A percentile compares a stretch with the other conserved stretches of the same genome.
Evolutionary conservation across 1,284 basidiomycete genomes (phyloP).

Genomic region (Pseudozyma tsukubaensis): DNA sequence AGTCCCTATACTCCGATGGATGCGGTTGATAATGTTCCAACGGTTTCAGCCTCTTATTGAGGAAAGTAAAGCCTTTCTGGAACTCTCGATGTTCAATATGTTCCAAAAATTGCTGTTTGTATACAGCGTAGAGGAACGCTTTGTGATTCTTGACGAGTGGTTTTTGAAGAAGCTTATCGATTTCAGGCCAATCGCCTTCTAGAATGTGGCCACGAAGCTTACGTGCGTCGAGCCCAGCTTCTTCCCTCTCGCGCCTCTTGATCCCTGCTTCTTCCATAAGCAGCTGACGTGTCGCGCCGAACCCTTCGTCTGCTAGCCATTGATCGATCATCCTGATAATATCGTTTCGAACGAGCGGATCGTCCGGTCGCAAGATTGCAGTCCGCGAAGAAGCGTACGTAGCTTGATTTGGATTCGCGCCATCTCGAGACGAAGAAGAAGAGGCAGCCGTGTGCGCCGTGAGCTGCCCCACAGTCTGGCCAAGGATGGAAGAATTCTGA

Average conservation of each 20-base stretch:
- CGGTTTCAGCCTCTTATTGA: slow-evolving; percentile 72
- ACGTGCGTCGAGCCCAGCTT: slow-evolving; percentile 66
- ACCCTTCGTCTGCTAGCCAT: slow-evolving; percentile 70
- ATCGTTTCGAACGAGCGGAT: slow-evolving; percentile 57
- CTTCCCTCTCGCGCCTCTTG: slow-evolving; percentile 63
- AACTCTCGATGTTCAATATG: slow-evolving; percentile 71
- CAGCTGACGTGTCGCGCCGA: slow-evolving; percentile 68
- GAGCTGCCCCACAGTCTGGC: slow-evolving; percentile 33
- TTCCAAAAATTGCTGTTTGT: slow-evolving; percentile 70
- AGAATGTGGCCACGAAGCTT: slow-evolving; percentile 70
- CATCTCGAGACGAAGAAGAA: neutral
- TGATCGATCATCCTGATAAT: slow-evolving; percentile 69
- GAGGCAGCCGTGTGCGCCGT: slow-evolving; percentile 28
- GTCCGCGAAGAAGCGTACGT: slow-evolving; percentile 47
- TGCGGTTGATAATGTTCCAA: slow-evolving; percentile 72
- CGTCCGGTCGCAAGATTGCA: slow-evolving; percentile 60
- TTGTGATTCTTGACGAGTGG: slow-evolving; percentile 71
- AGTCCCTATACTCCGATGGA: slow-evolving; percentile 71
- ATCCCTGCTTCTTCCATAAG: slow-evolving; percentile 70
- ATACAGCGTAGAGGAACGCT: slow-evolving; percentile 70
- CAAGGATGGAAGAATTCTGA: slow-evolving; percentile 42
- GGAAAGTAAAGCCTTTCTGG: slow-evolving; percentile 71
- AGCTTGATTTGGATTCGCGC: slow-evolving; percentile 37
- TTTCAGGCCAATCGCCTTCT: slow-evolving; percentile 71
- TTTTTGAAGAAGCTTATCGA: slow-evolving; percentile 69